These are phyloP conservation scores for Globisporangium rhizosaccharum DNA, from an alignment of 352 stramenopile species.

Conservation along the genomic window DNA sequence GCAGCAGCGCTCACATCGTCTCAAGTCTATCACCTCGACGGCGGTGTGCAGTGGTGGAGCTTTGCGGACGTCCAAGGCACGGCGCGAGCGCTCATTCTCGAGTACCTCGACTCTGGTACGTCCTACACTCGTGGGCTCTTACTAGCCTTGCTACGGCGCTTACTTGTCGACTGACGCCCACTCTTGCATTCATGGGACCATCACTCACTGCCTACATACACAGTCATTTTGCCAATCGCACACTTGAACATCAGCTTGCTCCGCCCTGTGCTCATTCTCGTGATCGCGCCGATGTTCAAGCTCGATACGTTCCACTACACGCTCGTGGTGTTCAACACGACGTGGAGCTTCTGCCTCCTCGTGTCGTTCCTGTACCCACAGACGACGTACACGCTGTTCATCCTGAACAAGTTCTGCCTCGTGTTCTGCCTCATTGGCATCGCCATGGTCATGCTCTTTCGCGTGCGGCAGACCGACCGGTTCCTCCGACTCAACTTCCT, in stretches of 20 bases:
- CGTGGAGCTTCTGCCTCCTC: conserved; percentile 60
- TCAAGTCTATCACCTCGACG: conserved; percentile 26
- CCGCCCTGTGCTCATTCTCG: conserved; percentile 53
- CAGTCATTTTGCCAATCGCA: conserved; percentile 58
- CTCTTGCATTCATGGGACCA: too few relatives aligned
- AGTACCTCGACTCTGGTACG: conserved; percentile 49
- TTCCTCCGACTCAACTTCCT: conserved; percentile 76
- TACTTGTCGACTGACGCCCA: not conserved
- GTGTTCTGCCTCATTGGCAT: conserved; percentile 55
- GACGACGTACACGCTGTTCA: conserved; percentile 50
- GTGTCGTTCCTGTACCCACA: conserved; percentile 57
- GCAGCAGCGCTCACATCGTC: not conserved
- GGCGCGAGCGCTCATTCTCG: conserved; percentile 28
- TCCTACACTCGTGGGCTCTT: not conserved
- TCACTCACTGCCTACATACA: not conserved
- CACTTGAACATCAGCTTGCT: conserved; percentile 67
- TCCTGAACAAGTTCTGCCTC: conserved; percentile 70
- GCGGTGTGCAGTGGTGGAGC: conserved; percentile 42
- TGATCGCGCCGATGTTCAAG: conserved; percentile 66
- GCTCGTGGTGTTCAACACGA: conserved; percentile 49
- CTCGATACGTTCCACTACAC: conserved; percentile 72
- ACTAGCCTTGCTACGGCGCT: not conserved
- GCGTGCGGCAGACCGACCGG: conserved; percentile 66
- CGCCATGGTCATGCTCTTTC: conserved; percentile 50
- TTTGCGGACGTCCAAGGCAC: conserved; percentile 56